phyloP scores from a whole-genome alignment of 495 filamentous ascomycete species.

The Xylaria flabelliformis region DNA sequence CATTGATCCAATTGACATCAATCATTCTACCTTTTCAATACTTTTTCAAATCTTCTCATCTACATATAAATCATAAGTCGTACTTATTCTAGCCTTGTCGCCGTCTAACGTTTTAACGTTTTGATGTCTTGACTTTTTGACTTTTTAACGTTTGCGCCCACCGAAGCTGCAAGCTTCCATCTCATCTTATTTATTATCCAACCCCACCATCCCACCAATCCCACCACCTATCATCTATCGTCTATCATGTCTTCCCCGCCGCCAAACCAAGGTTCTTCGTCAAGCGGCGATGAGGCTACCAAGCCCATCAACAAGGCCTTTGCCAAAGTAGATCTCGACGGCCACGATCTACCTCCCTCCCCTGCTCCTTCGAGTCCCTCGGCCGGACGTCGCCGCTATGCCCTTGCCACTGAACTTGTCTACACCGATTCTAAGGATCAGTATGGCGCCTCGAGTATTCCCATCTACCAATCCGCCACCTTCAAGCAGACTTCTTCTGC shows the following conservation, averaged over 20 bases:
- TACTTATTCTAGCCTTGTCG: neutral
- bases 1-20: constrained; percentile 7
- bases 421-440: constrained; percentile 95
- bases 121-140: neutral
- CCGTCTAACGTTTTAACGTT: neutral
- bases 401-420: constrained; percentile 92
- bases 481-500: constrained; percentile 89
- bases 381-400: constrained; percentile 79
- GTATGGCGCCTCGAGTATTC: constrained; percentile 92
- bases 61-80: too few relatives aligned
- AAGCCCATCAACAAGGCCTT: constrained; percentile 69
- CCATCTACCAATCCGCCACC: constrained; percentile 97
- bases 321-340: constrained; percentile 78
- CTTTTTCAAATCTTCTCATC: neutral
- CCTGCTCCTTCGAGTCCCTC: constrained; percentile 91
- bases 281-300: constrained; percentile 34
- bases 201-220: constrained; percentile 11
- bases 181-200: neutral
- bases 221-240: neutral
- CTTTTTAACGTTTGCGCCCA: neutral
- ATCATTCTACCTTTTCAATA: neutral
- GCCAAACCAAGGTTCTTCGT: constrained; percentile 32
- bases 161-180: neutral
- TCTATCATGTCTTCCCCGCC: constrained; percentile 46
- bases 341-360: constrained; percentile 90